phyloP scores from a whole-genome alignment of 23 red algal species.

The Cyanidiococcus yangmingshanensis region DNA sequence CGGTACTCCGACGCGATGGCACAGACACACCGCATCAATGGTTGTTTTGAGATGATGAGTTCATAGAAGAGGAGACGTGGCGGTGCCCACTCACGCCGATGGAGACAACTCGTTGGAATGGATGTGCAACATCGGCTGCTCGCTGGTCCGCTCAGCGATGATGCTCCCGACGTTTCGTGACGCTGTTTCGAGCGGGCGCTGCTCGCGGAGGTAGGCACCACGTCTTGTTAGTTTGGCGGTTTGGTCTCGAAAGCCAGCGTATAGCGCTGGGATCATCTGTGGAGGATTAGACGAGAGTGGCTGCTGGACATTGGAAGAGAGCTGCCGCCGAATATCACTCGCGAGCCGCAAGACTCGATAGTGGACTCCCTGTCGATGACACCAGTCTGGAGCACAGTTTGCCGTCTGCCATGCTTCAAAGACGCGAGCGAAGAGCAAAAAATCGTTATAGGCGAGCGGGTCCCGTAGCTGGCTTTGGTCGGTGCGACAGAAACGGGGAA shows the following conservation, averaged over 20 bases:
- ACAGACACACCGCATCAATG: conserved; percentile 4
- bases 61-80: conserved; percentile 5
- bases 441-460: conserved; percentile 37
- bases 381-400: conserved; percentile 68
- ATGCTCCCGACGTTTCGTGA: too few species aligned
- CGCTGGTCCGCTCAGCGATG: too few species aligned
- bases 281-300: background rate
- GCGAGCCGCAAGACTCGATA: conserved; percentile 64
- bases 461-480: conserved; percentile 21
- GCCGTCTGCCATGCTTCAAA: conserved; percentile 73
- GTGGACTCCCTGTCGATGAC: conserved; percentile 72
- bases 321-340: conserved; percentile 68
- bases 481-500: conserved; percentile 2
- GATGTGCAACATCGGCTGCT: too few species aligned
- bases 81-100: conserved; percentile 8
- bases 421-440: conserved; percentile 47
- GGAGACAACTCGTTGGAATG: background rate
- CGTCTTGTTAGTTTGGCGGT: background rate
- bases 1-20: background rate
- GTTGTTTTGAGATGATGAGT: background rate
- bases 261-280: background rate
- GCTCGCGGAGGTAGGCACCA: background rate
- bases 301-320: conserved; percentile 52
- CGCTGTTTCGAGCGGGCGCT: too few species aligned
- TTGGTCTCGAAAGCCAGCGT: background rate